Base-by-base conservation (phyloP, 345 rosid species). In the Populus deltoides region DNA sequence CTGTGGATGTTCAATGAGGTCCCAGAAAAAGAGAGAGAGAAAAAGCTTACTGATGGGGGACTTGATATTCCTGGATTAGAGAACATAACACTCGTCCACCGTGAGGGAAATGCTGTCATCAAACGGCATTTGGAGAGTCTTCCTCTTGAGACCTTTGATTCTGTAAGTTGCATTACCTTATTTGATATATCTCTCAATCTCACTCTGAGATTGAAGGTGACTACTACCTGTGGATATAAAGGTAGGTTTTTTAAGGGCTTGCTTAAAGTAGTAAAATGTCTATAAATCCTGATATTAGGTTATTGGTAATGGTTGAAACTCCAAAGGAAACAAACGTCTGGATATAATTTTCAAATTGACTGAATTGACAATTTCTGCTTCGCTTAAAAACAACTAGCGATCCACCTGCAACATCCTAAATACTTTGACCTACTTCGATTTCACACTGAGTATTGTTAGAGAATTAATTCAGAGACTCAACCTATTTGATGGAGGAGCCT, bases 1-100 rank as follows among this genome's bases (percentile, higher is more conserved):
- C 85, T 94, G 75, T 94, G 98, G 97, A 92, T 94, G 90, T 90
- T 94, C 84, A 94, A 93, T 63, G 98, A 92, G 81, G 97, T 94
- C 71, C 91, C 93, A 55, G 92, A 89, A 80, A 85, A 87, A 70
- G 94, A 90, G 81, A 90, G 98, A 88, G 97, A 94, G 81, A 89
- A 73, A 71, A 94, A 91, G 85, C 84, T 92, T 79, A 83, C 82
- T 69, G 97, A 90, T 75, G 94, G 94, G 38, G 98, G 97, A 76
- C 90, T 94, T 51, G 89, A 92, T 66, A 85, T 85, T 83, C 78
- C 84, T 39, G 81, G 81, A 25, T 77, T 91, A 81, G 74, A 75
- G 77, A 94, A 94, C 83, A 81, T 92, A 79, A 90, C 84, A 80
- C 97, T 94, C 45, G 92, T 94, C 47, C 98, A 94, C 81, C 92